Base-by-base conservation (phyloP, 306 rosid species). In the Vigna radiata region DNA sequence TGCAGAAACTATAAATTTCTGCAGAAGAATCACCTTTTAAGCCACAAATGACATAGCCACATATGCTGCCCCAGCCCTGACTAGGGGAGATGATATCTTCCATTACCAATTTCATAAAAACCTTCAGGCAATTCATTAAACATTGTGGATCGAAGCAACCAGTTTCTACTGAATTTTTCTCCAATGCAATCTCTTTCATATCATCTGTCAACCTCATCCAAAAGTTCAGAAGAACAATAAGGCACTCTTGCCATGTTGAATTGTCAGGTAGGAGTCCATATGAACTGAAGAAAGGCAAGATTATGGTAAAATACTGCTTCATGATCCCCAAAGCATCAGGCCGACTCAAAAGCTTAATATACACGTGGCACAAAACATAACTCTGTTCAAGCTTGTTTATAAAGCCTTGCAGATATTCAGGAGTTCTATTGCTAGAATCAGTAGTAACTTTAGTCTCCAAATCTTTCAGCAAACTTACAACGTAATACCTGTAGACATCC, bases 221-320 rank as follows among this genome's bases (percentile, higher is more conserved):
- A 83, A 90, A 92, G 80, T 91, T 84, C 65, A 92, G 80, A 79
- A 96, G 96, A 81, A 88, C 59, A 74, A 96, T 80, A 78, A 96
- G 97, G 83, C 96, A 89, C 48, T 92, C 97, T 85, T 96, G 98
- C 97, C 96, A 96, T n/a, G 88, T 73, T 21, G 99, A 92, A 88
- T 86, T 82, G 79, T 96, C 99, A 8, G 97, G 98, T 46, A 86
- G 67, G 71, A 79, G 85, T 79, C 84, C 94, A 27, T 70, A 84
- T 56, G 91, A 87, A 65, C 84, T 61, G 81, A 67, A 82, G 50
- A 92, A 88, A 61, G 98, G 93, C 68, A 88, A 48, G 44, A 88
- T 85, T 78, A 86, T 69, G 48, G 85, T 83, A 78, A 92, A 84
- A 86, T 88, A 87, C 92, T 81, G 90, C 85, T 89, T 92, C 90